Base-by-base conservation (phyloP, 441 rosid species). In the Lepidium campestre region DNA sequence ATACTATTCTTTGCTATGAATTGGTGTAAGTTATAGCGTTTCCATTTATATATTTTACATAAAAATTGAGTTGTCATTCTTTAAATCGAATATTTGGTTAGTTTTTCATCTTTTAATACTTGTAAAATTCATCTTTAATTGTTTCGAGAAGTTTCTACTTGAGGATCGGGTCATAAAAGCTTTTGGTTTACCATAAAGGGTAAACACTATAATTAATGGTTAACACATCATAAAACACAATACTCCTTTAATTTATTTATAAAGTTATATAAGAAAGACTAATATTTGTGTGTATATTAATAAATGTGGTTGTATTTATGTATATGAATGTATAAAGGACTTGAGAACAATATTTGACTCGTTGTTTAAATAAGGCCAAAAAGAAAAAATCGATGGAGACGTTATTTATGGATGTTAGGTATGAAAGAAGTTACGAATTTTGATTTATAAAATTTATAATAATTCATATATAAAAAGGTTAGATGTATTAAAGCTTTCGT, bases 331-430 rank as follows among this genome's bases (percentile, higher is more conserved):
- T 53, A 62, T 44, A 25, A 18, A 25, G 29, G 29, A 25, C 7
- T 34, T 6, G 63, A 32, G 15, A 70, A 65, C 10, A 34, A 35
- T 50, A 50, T 52, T 72, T 25, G 50, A 46, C 45, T 52, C 45
- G 8, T 35, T 66, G 36, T 40, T 66, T 62, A 59, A 52, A 60
- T 53, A 60, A 73, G 62, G 57, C 72, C 62, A 66, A 66, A 65
- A 59, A 52, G 56, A 50, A 72, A 72, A 62, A 44, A 57, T 19
- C 36, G 72, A 73, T 73, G 53, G 50, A 12, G 68, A 73, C 68
- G 58, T 60, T 53, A 45, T 66, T 67, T 66, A 59, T 67, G 71
- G 35, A 65, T 66, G 72, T 73, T 73, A 67, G 68, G 77, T 73
- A 37, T 22, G 46, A 56, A 59, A 10, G 37, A 66, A 73, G 57